Base-by-base conservation (phyloP, 257 asterid genomes). In the Plantago elongata region DNA sequence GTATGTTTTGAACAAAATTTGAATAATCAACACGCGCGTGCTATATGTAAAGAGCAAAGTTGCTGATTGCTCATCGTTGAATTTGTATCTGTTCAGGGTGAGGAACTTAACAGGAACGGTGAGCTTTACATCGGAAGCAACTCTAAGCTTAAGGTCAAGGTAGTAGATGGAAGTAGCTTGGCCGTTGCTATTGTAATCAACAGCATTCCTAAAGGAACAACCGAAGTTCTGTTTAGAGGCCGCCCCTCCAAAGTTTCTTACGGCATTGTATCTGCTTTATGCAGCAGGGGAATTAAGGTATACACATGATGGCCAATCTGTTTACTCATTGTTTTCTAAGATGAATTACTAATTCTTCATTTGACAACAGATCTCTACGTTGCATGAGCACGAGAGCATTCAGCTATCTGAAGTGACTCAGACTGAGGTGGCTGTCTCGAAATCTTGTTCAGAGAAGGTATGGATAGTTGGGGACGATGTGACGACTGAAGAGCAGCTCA, bases 401-500 rank as follows among this genome's bases (percentile, higher is more conserved):
- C 62, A 66, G 60, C 64, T 75, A 7, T 63, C 79, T 9, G 65
- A 61, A 30, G 59, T 57, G 54, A 44, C 62, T 29, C 45, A 57
- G 34, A 64, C 56, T 22, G 63, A 72, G 45, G 51, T 81, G 12
- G 51, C 61, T 13, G 46, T 63, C 48, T 66, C 84, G 40, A 68
- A 74, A 60, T 54, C 27, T 9, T 51, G 8, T 16, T 47, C 16
- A 7, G 48, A 34, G 13, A 44, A 90, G 97, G 56, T 71, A 49
- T 90, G 97, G 97, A 37, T 90, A 64, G 80, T 90, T 64, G 97
- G 95, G 52, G 96, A 89, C 44, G 87, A 81, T 38, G 18, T 84
- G 49, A 71, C 74, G 0, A 75, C 74, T 54, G 81, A 82, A 12
- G 94, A 89, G 51, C 89, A 82, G 22, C 18, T 63, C n/a, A 79